phyloP scores from a whole-genome alignment of 805 yeast species.

The Monosporozyma aerobia region DNA sequence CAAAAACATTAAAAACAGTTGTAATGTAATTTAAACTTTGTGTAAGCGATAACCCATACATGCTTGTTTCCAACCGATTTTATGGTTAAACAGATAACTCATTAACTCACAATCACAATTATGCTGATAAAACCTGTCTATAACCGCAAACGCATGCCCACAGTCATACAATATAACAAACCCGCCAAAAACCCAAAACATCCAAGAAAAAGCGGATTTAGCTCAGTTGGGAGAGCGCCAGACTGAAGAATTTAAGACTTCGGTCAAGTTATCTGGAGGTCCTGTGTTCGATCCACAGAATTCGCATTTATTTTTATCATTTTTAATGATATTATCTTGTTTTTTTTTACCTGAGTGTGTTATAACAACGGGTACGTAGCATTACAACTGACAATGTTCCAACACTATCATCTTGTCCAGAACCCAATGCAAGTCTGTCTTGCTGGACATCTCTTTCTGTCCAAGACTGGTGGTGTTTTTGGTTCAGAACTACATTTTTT shows the following conservation, averaged over 20 bases:
- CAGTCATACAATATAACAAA: neutral
- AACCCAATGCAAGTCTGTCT: too few relatives aligned
- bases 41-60: too few relatives aligned
- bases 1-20: too few relatives aligned
- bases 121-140: neutral
- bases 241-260: slow-evolving; percentile 28
- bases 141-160: neutral
- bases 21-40: too few relatives aligned
- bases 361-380: too few relatives aligned
- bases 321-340: neutral
- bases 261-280: slow-evolving; percentile 46
- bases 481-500: neutral
- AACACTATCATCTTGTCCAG: neutral
- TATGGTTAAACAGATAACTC: too few relatives aligned
- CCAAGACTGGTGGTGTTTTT: neutral
- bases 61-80: too few relatives aligned
- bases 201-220: slow-evolving; percentile 29
- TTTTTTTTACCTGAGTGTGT: too few relatives aligned
- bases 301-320: slow-evolving; percentile 36
- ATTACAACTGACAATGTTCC: neutral
- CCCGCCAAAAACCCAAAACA: neutral
- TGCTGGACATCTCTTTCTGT: neutral
- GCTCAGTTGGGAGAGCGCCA: slow-evolving; percentile 41
- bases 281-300: slow-evolving; percentile 84
- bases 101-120: too few relatives aligned